Percentiles rank a stretch among this genome's conserved stretches.
Evolutionary conservation across 306 rosid species (phyloP).

Genomic region (Lathyrus sativus): DNA sequence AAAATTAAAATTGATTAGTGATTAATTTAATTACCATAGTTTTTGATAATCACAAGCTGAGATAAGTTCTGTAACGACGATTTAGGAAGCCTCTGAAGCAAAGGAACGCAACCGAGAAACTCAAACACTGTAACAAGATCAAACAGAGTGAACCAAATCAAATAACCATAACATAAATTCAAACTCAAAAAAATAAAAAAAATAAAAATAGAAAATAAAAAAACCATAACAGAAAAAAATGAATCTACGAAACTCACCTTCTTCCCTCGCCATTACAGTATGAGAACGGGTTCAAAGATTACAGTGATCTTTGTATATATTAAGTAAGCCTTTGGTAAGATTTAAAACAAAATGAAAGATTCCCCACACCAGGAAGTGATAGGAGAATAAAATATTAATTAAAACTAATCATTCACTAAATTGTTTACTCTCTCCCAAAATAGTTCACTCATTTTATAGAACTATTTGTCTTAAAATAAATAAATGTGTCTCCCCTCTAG

Average conservation of each 20-base stretch:
- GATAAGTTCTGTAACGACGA: conserved; percentile 69
- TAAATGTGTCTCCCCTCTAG: too few species aligned
- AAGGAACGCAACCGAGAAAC: conserved; percentile 77
- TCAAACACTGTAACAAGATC: conserved; percentile 66
- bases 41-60: conserved; percentile 55
- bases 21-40: conserved; percentile 50
- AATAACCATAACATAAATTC: conserved; percentile 1
- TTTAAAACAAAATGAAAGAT: too few species aligned
- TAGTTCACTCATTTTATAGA: too few species aligned
- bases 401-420: too few species aligned
- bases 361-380: too few species aligned
- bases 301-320: too few species aligned
- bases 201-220: background rate
- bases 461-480: too few species aligned
- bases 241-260: background rate
- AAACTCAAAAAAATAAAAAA: background rate
- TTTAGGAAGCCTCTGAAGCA: conserved; percentile 81
- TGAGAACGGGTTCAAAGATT: too few species aligned
- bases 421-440: too few species aligned
- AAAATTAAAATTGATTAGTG: background rate
- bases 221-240: background rate
- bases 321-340: too few species aligned
- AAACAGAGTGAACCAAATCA: conserved; percentile 4
- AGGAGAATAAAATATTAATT: too few species aligned
- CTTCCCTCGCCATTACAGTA: conserved; percentile 3